These are phyloP conservation scores for Lipomyces lipofer DNA, from an alignment of 805 yeast species.

Conservation along the genomic window DNA sequence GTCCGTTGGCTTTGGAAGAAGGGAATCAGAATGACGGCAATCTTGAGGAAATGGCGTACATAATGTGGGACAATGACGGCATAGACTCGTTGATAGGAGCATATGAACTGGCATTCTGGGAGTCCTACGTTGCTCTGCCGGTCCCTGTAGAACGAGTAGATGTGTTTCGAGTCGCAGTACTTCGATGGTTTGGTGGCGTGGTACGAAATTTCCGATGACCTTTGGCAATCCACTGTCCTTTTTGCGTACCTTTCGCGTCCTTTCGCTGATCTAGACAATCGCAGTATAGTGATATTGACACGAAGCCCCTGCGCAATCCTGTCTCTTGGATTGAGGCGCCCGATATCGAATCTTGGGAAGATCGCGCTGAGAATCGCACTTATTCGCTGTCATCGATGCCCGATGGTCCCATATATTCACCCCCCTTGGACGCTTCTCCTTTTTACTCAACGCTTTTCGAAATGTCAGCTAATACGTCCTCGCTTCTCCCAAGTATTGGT, in stretches of 20 bases:
- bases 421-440: not conserved
- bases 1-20: no score
- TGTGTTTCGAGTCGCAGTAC: conserved; percentile 1
- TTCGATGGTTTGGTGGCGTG: conserved; percentile 6
- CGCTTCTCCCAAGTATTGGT: not conserved
- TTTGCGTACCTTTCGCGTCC: not conserved
- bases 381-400: not conserved
- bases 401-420: not conserved
- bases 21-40: not conserved
- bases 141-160: conserved; percentile 2
- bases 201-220: no score
- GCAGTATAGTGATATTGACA: conserved; percentile 6
- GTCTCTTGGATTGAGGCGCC: conserved; percentile 2
- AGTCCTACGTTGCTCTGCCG: conserved; percentile 1
- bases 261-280: not conserved
- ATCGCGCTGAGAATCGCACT: not conserved
- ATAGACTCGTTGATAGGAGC: not conserved
- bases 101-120: not conserved
- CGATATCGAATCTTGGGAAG: conserved; percentile 1
- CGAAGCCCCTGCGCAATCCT: conserved; percentile 5
- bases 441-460: not conserved
- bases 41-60: conserved; percentile 2
- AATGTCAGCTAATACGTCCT: not conserved
- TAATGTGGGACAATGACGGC: conserved; percentile 1
- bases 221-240: not conserved